Percentiles rank a stretch among this genome's conserved stretches.
Conservation (phyloP, 805 yeast genomes). For the Saturnispora bothae region DNA sequence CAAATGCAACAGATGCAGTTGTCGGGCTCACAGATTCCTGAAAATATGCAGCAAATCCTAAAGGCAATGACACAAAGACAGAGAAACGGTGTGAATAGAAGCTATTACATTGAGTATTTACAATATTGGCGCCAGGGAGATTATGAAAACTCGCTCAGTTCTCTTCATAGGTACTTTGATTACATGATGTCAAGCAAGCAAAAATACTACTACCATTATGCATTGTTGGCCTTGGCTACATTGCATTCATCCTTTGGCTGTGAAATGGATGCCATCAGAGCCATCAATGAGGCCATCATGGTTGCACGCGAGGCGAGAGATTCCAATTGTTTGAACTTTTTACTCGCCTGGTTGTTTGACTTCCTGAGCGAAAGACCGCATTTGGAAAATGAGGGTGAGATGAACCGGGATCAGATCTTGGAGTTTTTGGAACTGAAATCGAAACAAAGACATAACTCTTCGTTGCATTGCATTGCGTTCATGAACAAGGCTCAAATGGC, state of each 20-base stretch:
- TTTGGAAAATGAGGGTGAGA: constrained; percentile 6
- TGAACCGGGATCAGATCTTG: constrained; percentile 32
- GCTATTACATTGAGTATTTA: constrained; percentile 50
- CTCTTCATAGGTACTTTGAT: constrained; percentile 56
- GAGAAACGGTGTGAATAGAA: constrained; percentile 31
- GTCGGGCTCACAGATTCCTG: constrained; percentile 41
- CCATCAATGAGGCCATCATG: constrained; percentile 78
- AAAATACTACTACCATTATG: constrained; percentile 63
- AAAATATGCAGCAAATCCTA: constrained; percentile 32
- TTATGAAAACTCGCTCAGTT: constrained; percentile 49
- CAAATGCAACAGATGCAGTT: constrained; percentile 45
- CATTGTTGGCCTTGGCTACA: constrained; percentile 60
- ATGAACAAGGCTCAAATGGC: constrained; percentile 52
- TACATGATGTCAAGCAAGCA: constrained; percentile 62
- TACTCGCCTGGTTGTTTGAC: constrained; percentile 64
- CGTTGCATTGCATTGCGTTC: constrained; percentile 49
- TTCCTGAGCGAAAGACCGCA: constrained; percentile 62
- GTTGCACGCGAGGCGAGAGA: constrained; percentile 85
- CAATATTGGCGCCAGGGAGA: constrained; percentile 49
- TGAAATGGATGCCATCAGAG: constrained; percentile 57
- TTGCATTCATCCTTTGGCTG: constrained; percentile 61
- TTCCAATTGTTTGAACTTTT: constrained; percentile 55
- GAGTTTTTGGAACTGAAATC: constrained; percentile 50
- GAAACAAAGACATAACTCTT: constrained; percentile 34
- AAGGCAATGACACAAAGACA: constrained; percentile 38